These are phyloP conservation scores for Solanum hybrid DNA, from an alignment of 305 asterid genomes.

Conservation along the genomic window DNA sequence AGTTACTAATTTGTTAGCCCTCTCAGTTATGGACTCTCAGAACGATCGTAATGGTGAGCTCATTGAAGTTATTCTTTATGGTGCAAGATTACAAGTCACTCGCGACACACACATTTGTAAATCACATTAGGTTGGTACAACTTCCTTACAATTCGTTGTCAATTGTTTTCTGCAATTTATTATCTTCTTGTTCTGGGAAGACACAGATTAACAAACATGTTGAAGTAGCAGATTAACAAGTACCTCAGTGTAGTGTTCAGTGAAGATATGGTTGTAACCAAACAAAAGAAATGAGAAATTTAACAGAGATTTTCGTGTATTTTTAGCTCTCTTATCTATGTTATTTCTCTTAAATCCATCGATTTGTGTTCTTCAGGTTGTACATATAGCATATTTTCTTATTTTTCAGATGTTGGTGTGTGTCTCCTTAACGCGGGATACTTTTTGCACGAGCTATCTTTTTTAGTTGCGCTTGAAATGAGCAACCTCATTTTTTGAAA, in stretches of 20 bases:
- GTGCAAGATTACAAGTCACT: neutral
- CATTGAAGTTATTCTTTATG: neutral
- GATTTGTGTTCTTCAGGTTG: neutral
- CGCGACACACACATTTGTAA: neutral
- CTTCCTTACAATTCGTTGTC: neutral
- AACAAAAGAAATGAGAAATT: neutral
- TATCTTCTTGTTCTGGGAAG: neutral
- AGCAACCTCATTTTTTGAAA: neutral
- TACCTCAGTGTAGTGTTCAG: neutral
- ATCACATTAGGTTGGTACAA: neutral
- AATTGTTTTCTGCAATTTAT: neutral
- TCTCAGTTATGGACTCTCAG: neutral
- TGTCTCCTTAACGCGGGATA: neutral
- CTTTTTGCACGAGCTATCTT: neutral
- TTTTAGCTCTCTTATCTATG: neutral
- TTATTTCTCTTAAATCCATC: neutral
- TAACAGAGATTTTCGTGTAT: neutral
- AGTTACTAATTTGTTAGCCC: neutral
- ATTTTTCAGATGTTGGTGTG: neutral
- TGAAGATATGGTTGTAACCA: neutral
- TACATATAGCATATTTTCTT: neutral
- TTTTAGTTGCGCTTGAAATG: neutral
- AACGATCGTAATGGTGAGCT: neutral
- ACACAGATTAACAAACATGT: neutral
- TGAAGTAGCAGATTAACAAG: neutral